phyloP scores from a whole-genome alignment of 2,329 filamentous ascomycete species.

The Fusarium globosum region DNA sequence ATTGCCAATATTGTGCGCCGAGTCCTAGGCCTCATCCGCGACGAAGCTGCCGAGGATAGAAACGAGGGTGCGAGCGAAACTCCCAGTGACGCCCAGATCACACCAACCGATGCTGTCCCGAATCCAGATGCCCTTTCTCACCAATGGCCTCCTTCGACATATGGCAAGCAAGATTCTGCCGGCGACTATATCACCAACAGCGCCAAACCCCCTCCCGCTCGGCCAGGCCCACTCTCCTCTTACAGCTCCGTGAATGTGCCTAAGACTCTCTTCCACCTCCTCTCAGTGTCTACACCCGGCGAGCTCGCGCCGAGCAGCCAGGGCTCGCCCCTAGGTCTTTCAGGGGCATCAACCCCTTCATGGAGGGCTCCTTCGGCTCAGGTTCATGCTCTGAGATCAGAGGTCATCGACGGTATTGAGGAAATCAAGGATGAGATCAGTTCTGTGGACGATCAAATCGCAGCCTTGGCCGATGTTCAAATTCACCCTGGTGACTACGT shows the following conservation, averaged over 20 bases:
- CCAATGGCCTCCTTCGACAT: slow-evolving; percentile 48
- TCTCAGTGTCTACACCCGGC: slow-evolving; percentile 75
- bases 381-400: slow-evolving; percentile 80
- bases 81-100: slow-evolving; percentile 58
- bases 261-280: slow-evolving; percentile 88
- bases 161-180: slow-evolving; percentile 50
- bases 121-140: slow-evolving; percentile 42
- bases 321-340: slow-evolving; percentile 61
- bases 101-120: slow-evolving; percentile 54
- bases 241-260: slow-evolving; percentile 73
- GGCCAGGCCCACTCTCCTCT: slow-evolving; percentile 71
- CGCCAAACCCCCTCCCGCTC: slow-evolving; percentile 50
- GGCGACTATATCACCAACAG: slow-evolving; percentile 45
- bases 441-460: slow-evolving; percentile 93
- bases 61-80: slow-evolving; percentile 73
- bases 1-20: slow-evolving; percentile 95
- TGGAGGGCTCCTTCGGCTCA: slow-evolving; percentile 55
- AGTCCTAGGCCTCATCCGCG: slow-evolving; percentile 88
- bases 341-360: slow-evolving; percentile 62
- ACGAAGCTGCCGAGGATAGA: slow-evolving; percentile 86
- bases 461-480: slow-evolving; percentile 86
- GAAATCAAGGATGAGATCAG: slow-evolving; percentile 97
- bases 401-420: slow-evolving; percentile 92
- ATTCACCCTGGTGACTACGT: slow-evolving; percentile 95
- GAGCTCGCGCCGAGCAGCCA: slow-evolving; percentile 49